Conservation (phyloP, 2,329 filamentous ascomycete genomes). For the Paecilomyces dactylethromorphus region DNA sequence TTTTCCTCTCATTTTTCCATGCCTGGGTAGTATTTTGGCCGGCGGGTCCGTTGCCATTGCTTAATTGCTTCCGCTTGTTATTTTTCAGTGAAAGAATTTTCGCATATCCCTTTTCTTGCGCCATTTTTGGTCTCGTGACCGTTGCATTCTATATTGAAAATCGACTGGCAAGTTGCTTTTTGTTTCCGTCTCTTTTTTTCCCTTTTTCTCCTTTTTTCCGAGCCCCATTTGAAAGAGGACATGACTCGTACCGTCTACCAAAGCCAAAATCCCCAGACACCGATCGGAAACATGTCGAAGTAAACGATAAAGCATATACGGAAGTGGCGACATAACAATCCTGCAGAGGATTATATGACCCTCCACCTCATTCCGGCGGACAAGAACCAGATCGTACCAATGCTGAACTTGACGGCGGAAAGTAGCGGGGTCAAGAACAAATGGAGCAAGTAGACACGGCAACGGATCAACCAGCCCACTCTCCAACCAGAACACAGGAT, state of each 20-base stretch:
- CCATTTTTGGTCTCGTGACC: not conserved
- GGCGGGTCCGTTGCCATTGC: not conserved
- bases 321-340: not conserved
- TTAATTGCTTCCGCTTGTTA: not conserved
- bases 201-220: not conserved
- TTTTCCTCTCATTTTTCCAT: not conserved
- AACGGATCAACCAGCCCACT: not conserved
- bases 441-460: not conserved
- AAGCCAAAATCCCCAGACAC: not conserved
- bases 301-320: not conserved
- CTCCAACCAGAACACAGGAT: not conserved
- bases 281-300: not conserved
- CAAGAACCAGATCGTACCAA: no score
- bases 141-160: not conserved
- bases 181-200: not conserved
- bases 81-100: not conserved
- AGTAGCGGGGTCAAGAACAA: not conserved
- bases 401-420: not conserved
- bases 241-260: not conserved
- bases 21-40: not conserved
- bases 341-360: not conserved
- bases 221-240: not conserved
- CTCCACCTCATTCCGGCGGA: no score
- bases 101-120: not conserved
- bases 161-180: not conserved